Evolutionary conservation across 2,329 filamentous ascomycete genomes (phyloP).

Genomic region (Epichloe sp.): DNA sequence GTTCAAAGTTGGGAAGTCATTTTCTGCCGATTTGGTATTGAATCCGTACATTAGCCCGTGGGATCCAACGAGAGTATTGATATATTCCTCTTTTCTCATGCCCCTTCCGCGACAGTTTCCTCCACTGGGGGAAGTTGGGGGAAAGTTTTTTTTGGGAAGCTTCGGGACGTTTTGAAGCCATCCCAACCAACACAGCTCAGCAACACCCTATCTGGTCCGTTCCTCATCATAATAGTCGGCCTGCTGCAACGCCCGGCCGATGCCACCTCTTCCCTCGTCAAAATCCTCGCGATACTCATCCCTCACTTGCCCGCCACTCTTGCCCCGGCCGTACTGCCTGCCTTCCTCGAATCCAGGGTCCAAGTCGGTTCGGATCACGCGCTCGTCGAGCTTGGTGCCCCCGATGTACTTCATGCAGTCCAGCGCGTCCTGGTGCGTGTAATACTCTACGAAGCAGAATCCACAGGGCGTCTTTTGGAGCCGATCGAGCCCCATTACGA

Average conservation of each 20-base stretch:
- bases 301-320: slow-evolving; percentile 90
- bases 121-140: no score
- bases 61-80: background rate
- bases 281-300: slow-evolving; percentile 97
- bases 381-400: slow-evolving; percentile 97
- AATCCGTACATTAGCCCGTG: background rate
- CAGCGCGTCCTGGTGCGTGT: slow-evolving; percentile 90
- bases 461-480: slow-evolving; percentile 97
- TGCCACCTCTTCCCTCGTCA: slow-evolving; percentile 84
- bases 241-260: slow-evolving; percentile 60
- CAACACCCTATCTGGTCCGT: slow-evolving; percentile 8
- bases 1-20: background rate
- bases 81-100: background rate
- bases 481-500: slow-evolving; percentile 94
- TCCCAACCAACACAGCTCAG: background rate
- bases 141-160: no score
- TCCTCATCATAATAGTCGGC: slow-evolving; percentile 20
- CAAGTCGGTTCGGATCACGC: slow-evolving; percentile 87
- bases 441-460: slow-evolving; percentile 99
- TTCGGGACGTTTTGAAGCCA: no score
- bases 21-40: background rate
- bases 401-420: slow-evolving; percentile 99
- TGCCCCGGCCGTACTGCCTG: slow-evolving; percentile 87
- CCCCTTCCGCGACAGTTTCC: background rate
- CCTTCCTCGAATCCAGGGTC: slow-evolving; percentile 95